Evolutionary conservation across 768 basidiomycete species (phyloP), one percentile per base, ranked within the genome.

Genomic region (Tephrocybe sp.): DNA sequence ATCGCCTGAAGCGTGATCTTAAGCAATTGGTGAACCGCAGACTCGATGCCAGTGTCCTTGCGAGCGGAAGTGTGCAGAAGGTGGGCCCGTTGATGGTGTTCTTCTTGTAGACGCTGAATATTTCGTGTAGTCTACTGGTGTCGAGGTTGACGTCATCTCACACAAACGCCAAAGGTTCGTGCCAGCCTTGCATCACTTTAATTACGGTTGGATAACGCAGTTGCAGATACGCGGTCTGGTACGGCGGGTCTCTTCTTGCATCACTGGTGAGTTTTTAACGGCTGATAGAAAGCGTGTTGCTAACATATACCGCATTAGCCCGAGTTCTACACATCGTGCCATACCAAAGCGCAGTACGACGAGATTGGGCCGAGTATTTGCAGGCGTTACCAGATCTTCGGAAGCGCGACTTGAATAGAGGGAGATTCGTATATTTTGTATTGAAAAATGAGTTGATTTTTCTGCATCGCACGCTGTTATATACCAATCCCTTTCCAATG

Each of bases 81-180:
- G 93, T 94, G 60, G 28, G 79, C 64, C 18, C 41, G 33, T 48
- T 25, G 21, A 14, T 3, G 15, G 12, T 17, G 20, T 17, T 17
- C 14, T n/a, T n/a, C 40, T 18, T 18, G 7, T 17, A 34, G 3
- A 43, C 41, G 28, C 51, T 48, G 21, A 57, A 39, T 25, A 3
- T 15, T 36, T 5, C 32, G 48, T 20, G 9, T 51, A 97, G 92
- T 98, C 95, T 7, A 91, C 92, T 21, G 96, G 97, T 21, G 91
- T 98, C 18, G 96, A 98, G 46, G 95, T 98, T 56, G 95, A 99
- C 55, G 96, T 99, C 63, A 97, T 98, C 65, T 90, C 90, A 8
- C 97, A 99, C 80, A 98, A 98, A 74, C 87, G 93, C 51, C 96
- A 98, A 75, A 80, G 94, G 79, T 94, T 69, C 62, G 73, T 60